Evolutionary conservation across 1,284 basidiomycete genomes (phyloP).

Genomic region (Puccinia polysora): DNA sequence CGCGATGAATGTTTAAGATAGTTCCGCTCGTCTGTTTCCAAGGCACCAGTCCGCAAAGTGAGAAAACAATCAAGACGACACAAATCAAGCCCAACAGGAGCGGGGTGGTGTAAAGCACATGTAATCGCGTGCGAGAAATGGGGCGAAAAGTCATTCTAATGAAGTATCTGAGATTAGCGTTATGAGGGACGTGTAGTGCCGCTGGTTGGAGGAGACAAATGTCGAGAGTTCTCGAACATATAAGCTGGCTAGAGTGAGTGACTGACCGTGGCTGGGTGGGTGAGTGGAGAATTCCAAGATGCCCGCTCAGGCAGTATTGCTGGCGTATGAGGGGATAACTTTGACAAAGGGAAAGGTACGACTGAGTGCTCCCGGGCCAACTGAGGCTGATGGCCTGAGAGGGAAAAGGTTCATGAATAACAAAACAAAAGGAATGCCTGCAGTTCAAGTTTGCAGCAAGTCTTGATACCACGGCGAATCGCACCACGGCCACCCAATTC

Average conservation of each 20-base stretch:
- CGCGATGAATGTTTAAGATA: conserved; percentile 19
- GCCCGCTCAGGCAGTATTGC: too few relatives aligned
- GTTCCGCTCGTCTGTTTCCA: conserved; percentile 11
- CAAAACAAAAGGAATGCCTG: conserved; percentile 22
- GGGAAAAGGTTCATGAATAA: neutral
- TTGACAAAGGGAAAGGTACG: neutral
- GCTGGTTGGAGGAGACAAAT: neutral
- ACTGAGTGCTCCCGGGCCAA: neutral
- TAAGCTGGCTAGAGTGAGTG: conserved; percentile 18
- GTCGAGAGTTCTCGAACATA: neutral
- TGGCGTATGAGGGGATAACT: neutral
- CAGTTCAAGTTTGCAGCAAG: neutral
- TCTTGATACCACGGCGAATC: neutral
- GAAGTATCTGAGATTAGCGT: neutral
- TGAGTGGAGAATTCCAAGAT: too few relatives aligned
- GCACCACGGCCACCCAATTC: neutral
- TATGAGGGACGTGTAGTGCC: neutral
- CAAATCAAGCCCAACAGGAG: conserved; percentile 19
- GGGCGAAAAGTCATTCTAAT: conserved; percentile 1
- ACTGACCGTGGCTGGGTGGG: neutral
- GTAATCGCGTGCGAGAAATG: conserved; percentile 22
- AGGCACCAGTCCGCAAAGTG: conserved; percentile 30
- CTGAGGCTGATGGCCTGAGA: conserved; percentile 2
- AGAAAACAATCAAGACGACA: conserved; percentile 15
- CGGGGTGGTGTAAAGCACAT: conserved; percentile 31